Evolutionary conservation across 2,329 filamentous ascomycete genomes (phyloP), one percentile per base, ranked within the genome.

Genomic region (Colletotrichum eleusines): DNA sequence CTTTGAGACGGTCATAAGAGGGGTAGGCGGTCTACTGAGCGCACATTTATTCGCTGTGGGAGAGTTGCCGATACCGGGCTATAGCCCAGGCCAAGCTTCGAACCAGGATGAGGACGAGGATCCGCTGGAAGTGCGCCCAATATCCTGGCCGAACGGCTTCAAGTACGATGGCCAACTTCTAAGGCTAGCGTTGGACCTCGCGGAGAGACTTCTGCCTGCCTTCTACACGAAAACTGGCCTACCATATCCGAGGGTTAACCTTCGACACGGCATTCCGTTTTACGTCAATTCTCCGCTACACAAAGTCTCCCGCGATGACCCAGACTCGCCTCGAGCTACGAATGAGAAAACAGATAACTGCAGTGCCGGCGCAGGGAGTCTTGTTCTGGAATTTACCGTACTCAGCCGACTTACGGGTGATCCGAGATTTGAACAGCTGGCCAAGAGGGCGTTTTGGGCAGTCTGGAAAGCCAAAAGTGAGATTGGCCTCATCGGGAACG

Each of bases 1-100:
- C 48, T 99, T 99, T 77, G 96, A 99, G 84, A 98, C 95, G 0
- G 95, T 97, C 44, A 99, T 99, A 75, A 89, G 96, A 69, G 96
- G 95, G 20, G 89, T 97, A 55, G 96, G 96, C 18, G 96, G 96
- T 0, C 84, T 99, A 67, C 83, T 99, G 74, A 98, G 95, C 77
- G 94, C 95, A 2, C 96, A 99, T 82, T 84, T 98, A 51, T 99
- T 99, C 79, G 95, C 96, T 16, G 86, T 94, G 28, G 96, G 95
- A 42, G 94, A 97, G 68, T 82, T 99, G 66, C 96, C 96, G 0
- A 97, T 98, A 66, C 84, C 86, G 18, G 92, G 92, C 46, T 98
- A 98, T 78, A 77, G 88, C 2, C 89, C 93, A 4, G 80, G 73
- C 35, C 79, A 76, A 28, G 75, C 76, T 11, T 64, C 63, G 18